A percentile compares a stretch with the other conserved stretches of the same genome.
phyloP scores from a whole-genome alignment of 176 grass and related monocot genomes.

The Eremochloa ophiuroides region DNA sequence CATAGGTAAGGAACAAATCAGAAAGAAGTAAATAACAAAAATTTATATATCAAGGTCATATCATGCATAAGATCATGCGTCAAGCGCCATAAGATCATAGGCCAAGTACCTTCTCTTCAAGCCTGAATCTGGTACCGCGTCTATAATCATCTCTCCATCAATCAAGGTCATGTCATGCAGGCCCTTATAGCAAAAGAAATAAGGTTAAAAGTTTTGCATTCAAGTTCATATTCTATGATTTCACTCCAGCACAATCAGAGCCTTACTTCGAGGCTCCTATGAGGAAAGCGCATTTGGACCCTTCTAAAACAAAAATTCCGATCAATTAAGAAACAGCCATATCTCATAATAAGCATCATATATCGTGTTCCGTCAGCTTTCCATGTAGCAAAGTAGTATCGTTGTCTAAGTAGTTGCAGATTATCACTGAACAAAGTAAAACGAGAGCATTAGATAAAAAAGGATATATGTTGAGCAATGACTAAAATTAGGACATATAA shows the following conservation, averaged over 20 bases:
- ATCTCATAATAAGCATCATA: constrained; percentile 89
- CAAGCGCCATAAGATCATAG: constrained; percentile 46
- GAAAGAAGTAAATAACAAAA: background rate
- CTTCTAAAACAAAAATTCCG: constrained; percentile 87
- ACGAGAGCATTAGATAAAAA: constrained; percentile 1
- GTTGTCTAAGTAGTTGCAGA: constrained; percentile 84
- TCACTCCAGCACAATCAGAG: constrained; percentile 17
- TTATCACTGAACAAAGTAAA: constrained; percentile 61
- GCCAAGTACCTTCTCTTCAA: constrained; percentile 35
- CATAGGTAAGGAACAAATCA: background rate
- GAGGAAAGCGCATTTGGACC: constrained; percentile 91
- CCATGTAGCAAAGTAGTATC: constrained; percentile 98
- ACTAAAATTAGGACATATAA: no score
- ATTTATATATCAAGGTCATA: constrained; percentile 45
- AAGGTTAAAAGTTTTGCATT: background rate
- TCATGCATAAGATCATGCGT: constrained; percentile 37
- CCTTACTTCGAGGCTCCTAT: constrained; percentile 65
- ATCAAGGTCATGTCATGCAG: constrained; percentile 23
- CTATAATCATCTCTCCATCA: constrained; percentile 45
- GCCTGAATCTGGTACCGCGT: constrained; percentile 12
- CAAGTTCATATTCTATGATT: background rate
- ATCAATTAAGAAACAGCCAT: constrained; percentile 83
- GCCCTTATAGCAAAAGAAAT: constrained; percentile 8
- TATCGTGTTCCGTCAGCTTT: constrained; percentile 96
- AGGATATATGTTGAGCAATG: no score